These are phyloP conservation scores for Tephrocybe sp. DNA, from an alignment of 768 basidiomycete species.

Conservation along the genomic window DNA sequence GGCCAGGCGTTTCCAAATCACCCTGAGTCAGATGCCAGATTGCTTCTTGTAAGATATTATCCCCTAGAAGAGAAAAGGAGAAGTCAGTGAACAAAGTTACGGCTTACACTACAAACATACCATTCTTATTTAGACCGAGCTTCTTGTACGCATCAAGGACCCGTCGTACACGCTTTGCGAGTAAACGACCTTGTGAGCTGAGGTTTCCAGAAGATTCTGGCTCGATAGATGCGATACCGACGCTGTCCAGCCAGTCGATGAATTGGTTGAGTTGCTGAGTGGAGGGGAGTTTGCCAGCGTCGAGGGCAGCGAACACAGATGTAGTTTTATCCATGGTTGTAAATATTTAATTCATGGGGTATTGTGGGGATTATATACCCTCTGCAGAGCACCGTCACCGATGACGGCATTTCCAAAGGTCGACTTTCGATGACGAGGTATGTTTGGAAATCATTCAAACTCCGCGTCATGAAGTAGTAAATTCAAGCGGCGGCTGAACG, in stretches of 20 bases:
- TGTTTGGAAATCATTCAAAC: no score
- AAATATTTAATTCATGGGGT: no score
- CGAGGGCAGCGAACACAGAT: conserved; percentile 64
- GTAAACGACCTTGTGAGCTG: conserved; percentile 51
- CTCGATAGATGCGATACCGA: conserved; percentile 47
- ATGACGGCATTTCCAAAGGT: no score
- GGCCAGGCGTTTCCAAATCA: conserved; percentile 35
- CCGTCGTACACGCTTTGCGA: conserved; percentile 50
- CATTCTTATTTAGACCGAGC: conserved; percentile 56
- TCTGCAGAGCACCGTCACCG: no score
- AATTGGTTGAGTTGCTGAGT: conserved; percentile 54
- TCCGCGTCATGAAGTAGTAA: no score
- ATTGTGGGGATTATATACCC: no score
- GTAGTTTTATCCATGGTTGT: conserved; percentile 66
- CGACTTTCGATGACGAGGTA: no score
- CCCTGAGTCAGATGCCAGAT: conserved; percentile 64
- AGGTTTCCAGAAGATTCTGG: conserved; percentile 40
- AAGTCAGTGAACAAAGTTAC: not conserved
- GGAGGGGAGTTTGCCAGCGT: conserved; percentile 69
- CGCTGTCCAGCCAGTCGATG: conserved; percentile 55
- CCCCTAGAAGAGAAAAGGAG: conserved; percentile 39
- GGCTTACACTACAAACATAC: conserved; percentile 30
- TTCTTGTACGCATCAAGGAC: conserved; percentile 60
- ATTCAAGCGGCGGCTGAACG: no score
- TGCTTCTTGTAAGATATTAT: conserved; percentile 64